These are phyloP conservation scores for Polyporus tsugae DNA, from an alignment of 1,284 basidiomycete genomes.

Conservation along the genomic window DNA sequence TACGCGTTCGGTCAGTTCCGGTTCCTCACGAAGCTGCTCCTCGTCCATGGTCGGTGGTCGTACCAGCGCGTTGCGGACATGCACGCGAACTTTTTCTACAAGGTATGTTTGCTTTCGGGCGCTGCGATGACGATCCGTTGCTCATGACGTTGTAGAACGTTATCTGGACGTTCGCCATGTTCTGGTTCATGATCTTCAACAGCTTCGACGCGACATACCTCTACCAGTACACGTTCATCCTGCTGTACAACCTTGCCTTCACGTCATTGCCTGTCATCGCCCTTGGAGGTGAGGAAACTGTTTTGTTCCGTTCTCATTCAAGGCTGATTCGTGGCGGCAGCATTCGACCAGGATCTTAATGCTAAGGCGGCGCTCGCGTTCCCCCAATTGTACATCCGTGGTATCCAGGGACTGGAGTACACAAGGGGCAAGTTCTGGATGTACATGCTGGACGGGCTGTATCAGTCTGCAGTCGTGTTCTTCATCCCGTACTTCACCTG, in stretches of 20 bases:
- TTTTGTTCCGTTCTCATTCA: conserved; percentile 3
- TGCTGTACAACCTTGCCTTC: conserved; percentile 93
- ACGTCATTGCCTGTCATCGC: conserved; percentile 93
- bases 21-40: conserved; percentile 89
- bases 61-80: conserved; percentile 97
- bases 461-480: conserved; percentile 91
- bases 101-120: conserved; percentile 55
- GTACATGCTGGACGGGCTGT: conserved; percentile 94
- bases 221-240: conserved; percentile 94
- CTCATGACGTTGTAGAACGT: conserved; percentile 65
- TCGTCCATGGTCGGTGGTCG: conserved; percentile 97
- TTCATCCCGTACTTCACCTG: conserved; percentile 89
- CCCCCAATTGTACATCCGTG: conserved; percentile 93
- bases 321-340: conserved; percentile 46
- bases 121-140: not conserved
- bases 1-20: conserved; percentile 98
- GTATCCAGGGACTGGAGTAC: conserved; percentile 93
- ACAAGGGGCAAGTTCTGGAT: conserved; percentile 93
- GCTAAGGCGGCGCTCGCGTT: conserved; percentile 90
- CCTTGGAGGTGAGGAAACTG: conserved; percentile 73
- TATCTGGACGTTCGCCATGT: conserved; percentile 92
- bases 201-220: conserved; percentile 96
- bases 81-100: conserved; percentile 99
- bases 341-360: conserved; percentile 97
- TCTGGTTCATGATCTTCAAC: conserved; percentile 95